Percentiles rank a stretch among this genome's conserved stretches.
Evolutionary conservation across 305 asterid species (phyloP).

Genomic region (Fraxinus nigra): DNA sequence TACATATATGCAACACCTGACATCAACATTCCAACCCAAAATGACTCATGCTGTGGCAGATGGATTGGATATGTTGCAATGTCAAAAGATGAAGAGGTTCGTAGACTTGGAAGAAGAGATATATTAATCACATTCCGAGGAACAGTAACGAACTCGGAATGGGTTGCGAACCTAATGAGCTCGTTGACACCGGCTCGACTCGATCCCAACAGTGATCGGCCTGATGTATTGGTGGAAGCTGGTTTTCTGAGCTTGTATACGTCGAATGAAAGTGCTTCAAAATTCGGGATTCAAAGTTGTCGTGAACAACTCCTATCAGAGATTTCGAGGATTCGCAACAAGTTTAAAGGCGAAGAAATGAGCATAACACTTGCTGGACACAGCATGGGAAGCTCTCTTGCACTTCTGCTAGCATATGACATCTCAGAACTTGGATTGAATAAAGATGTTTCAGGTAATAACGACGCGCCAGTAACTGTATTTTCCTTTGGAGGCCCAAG

Average conservation of each 20-base stretch:
- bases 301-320: conserved; percentile 61
- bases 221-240: conserved; percentile 53
- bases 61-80: conserved; percentile 63
- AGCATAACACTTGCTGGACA: conserved; percentile 66
- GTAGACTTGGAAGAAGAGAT: conserved; percentile 49
- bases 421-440: conserved; percentile 57
- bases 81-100: conserved; percentile 31
- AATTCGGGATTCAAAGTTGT: conserved; percentile 50
- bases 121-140: conserved; percentile 54
- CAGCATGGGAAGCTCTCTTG: conserved; percentile 77
- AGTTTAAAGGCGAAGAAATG: conserved; percentile 36
- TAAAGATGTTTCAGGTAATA: neutral
- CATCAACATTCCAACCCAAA: conserved; percentile 31
- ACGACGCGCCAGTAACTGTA: conserved; percentile 45
- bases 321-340: conserved; percentile 40
- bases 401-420: conserved; percentile 48
- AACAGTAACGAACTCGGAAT: conserved; percentile 49
- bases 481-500: conserved; percentile 75
- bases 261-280: conserved; percentile 29
- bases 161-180: conserved; percentile 66
- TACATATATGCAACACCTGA: conserved; percentile 62
- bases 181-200: conserved; percentile 48
- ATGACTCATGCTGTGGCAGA: conserved; percentile 20
- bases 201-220: conserved; percentile 46
- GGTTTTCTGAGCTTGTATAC: conserved; percentile 66